These are phyloP conservation scores for Halocafeteria seosinensis DNA, from an alignment of 108 stramenopile genomes.

Conservation along the genomic window DNA sequence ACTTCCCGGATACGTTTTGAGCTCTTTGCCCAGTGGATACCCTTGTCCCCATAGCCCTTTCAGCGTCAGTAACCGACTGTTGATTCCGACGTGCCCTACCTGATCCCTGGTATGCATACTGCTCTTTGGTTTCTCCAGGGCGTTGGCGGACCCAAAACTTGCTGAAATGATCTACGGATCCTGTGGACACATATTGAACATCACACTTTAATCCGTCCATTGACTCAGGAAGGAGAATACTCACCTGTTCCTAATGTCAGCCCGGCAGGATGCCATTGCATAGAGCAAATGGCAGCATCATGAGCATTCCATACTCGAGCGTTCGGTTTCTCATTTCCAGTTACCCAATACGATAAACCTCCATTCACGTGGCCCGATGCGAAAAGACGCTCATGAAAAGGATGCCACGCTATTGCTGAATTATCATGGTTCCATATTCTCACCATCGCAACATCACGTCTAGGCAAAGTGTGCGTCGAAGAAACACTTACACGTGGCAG, in stretches of 20 bases:
- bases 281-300: constrained; percentile 84
- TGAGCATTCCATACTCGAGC: constrained; percentile 67
- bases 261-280: constrained; percentile 85
- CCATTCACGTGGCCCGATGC: constrained; percentile 86
- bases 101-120: background rate
- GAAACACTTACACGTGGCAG: constrained; percentile 70
- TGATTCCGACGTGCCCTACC: too few relatives aligned
- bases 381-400: constrained; percentile 66
- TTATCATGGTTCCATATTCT: too few relatives aligned
- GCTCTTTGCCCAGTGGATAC: too few relatives aligned
- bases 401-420: constrained; percentile 92
- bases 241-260: too few relatives aligned
- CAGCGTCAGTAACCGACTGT: too few relatives aligned
- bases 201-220: too few relatives aligned
- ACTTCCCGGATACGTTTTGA: too few relatives aligned
- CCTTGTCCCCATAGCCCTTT: too few relatives aligned
- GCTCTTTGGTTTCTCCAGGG: constrained; percentile 34
- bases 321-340: constrained; percentile 57
- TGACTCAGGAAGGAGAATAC: too few relatives aligned
- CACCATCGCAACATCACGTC: too few relatives aligned
- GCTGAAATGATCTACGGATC: constrained; percentile 65
- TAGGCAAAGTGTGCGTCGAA: too few relatives aligned
- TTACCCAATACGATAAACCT: constrained; percentile 71
- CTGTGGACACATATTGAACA: constrained; percentile 70
- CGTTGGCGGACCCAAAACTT: constrained; percentile 83